Evolutionary conservation across 2,329 filamentous ascomycete genomes (phyloP).

Genomic region (Tolypocladium paradoxum): DNA sequence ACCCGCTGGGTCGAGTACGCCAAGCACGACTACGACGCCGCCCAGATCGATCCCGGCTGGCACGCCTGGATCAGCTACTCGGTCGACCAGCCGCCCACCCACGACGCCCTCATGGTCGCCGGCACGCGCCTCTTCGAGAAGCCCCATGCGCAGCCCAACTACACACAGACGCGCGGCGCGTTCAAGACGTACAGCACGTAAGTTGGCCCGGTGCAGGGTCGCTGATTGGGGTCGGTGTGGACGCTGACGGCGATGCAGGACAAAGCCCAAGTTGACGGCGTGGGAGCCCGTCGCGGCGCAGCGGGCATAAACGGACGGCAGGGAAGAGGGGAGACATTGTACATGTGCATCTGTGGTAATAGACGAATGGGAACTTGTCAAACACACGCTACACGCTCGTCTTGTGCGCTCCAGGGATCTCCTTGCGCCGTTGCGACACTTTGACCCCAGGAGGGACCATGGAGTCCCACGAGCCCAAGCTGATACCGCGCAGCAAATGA

Average conservation of each 20-base stretch:
- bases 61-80: conserved; percentile 95
- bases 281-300: conserved; percentile 38
- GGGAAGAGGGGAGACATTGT: conserved; percentile 10
- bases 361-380: neutral
- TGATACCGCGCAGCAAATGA: neutral
- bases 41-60: conserved; percentile 92
- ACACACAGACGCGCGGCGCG: conserved; percentile 65
- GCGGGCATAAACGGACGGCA: conserved; percentile 15
- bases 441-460: neutral
- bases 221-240: too few relatives aligned
- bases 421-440: neutral
- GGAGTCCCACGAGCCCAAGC: too few relatives aligned
- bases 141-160: conserved; percentile 58
- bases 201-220: too few relatives aligned
- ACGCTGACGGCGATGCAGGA: conserved; percentile 19
- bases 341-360: conserved; percentile 15
- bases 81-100: conserved; percentile 73
- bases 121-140: conserved; percentile 67
- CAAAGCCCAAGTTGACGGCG: conserved; percentile 40
- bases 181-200: conserved; percentile 95
- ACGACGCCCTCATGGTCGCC: conserved; percentile 62
- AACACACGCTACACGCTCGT: neutral
- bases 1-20: conserved; percentile 98
- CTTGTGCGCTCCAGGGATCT: neutral
- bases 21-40: conserved; percentile 69